A percentile compares a stretch with the other conserved stretches of the same genome.
Conservation (phyloP, 106 monocot genomes). For the Amphibolis antarctica region DNA sequence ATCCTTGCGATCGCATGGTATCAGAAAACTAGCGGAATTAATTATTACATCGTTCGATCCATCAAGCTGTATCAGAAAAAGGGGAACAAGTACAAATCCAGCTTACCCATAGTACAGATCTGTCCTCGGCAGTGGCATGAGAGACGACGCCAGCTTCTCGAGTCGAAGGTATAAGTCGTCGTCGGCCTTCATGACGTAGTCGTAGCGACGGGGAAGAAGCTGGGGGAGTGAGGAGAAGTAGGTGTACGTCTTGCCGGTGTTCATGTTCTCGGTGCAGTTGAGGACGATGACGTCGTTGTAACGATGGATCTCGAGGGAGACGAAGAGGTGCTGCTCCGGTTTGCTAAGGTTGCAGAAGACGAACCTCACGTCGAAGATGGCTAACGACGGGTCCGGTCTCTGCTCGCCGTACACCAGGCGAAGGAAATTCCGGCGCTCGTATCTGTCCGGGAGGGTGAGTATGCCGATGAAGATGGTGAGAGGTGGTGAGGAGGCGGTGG, state of each 20-base stretch:
- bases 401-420: slow-evolving; percentile 29
- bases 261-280: slow-evolving; percentile 37
- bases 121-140: slow-evolving; percentile 4
- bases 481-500: no score
- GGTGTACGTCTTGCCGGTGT: slow-evolving; percentile 41
- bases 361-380: slow-evolving; percentile 19
- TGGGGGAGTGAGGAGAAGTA: slow-evolving; percentile 25
- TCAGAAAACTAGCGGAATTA: no score
- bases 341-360: slow-evolving; percentile 32
- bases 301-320: slow-evolving; percentile 31
- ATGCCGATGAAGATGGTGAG: no score
- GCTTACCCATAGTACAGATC: slow-evolving; percentile 46
- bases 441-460: no score
- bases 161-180: slow-evolving; percentile 44
- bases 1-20: slow-evolving; percentile 30
- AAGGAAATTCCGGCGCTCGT: neutral
- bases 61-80: slow-evolving; percentile 29
- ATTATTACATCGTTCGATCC: no score
- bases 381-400: neutral
- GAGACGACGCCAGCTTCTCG: slow-evolving; percentile 11
- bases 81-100: slow-evolving; percentile 30
- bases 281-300: slow-evolving; percentile 29
- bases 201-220: slow-evolving; percentile 31
- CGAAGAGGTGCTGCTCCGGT: slow-evolving; percentile 18
- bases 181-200: slow-evolving; percentile 67